A percentile compares a stretch with the other conserved stretches of the same genome.
Conservation (phyloP, 1,284 basidiomycete genomes). For the Cutaneotrichosporon cavernicola region DNA sequence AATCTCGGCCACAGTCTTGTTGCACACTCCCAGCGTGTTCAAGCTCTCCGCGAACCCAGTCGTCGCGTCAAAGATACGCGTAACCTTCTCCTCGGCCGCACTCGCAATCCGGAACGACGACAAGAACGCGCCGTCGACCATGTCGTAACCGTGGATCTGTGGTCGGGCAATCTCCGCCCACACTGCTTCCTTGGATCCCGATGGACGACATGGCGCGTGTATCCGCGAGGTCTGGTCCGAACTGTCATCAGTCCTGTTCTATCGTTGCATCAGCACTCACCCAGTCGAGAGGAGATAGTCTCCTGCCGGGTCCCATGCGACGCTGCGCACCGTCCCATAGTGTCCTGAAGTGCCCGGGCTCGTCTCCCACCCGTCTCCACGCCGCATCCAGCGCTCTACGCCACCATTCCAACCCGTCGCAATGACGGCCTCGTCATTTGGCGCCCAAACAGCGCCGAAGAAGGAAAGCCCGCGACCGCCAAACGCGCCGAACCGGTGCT, state of each 20-base stretch:
- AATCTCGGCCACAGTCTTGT: conserved; percentile 18
- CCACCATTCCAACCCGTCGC: conserved; percentile 91
- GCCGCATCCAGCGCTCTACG: conserved; percentile 72
- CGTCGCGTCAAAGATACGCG: conserved; percentile 85
- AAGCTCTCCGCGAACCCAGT: conserved; percentile 68
- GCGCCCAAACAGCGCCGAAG: conserved; percentile 76
- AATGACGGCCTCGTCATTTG: conserved; percentile 59
- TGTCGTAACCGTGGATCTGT: conserved; percentile 91
- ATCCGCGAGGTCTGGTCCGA: conserved; percentile 86
- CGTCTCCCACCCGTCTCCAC: conserved; percentile 66
- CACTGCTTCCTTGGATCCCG: conserved; percentile 27
- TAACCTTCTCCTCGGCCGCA: conserved; percentile 88
- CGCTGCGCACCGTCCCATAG: conserved; percentile 68
- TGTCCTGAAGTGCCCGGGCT: conserved; percentile 77
- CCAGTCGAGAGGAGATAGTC: conserved; percentile 79
- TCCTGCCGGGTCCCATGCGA: conserved; percentile 79
- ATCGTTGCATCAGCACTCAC: conserved; percentile 56
- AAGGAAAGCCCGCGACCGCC: conserved; percentile 86
- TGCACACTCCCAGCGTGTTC: conserved; percentile 52
- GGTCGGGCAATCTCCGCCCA: conserved; percentile 90
- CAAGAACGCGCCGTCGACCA: conserved; percentile 76
- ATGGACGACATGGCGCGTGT: conserved; percentile 60
- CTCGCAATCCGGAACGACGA: conserved; percentile 74
- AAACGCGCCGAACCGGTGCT: conserved; percentile 85
- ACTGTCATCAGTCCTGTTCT: conserved; percentile 52